A percentile compares a stretch with the other conserved stretches of the same genome.
These are phyloP conservation scores for Boletus bicolor DNA, from an alignment of 768 basidiomycete species.

Conservation along the genomic window DNA sequence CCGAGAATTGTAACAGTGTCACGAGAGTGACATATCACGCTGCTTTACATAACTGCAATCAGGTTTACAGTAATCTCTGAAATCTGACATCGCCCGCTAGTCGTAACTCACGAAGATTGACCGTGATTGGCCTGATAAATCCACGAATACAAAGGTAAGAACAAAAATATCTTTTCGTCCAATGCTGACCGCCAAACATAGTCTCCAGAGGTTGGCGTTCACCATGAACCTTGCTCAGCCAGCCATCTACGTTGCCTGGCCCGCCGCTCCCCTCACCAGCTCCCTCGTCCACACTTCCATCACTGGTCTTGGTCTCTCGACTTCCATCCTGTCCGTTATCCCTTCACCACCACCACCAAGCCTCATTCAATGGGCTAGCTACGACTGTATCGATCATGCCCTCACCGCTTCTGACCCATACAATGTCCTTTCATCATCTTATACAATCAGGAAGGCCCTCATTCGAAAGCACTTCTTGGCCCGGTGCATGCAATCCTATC, in stretches of 20 bases:
- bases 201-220: neutral
- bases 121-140: too few species aligned
- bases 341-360: conserved; percentile 19
- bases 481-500: conserved; percentile 64
- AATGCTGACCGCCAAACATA: too few species aligned
- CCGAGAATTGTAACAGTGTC: too few species aligned
- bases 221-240: conserved; percentile 4
- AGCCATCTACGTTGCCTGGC: conserved; percentile 49
- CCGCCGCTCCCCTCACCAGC: conserved; percentile 51
- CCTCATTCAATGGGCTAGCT: conserved; percentile 80
- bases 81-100: too few species aligned
- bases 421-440: conserved; percentile 69
- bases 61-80: too few species aligned
- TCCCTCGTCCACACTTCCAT: conserved; percentile 46
- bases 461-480: conserved; percentile 94
- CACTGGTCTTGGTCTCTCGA: conserved; percentile 29
- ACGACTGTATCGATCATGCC: conserved; percentile 82
- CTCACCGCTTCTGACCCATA: conserved; percentile 52
- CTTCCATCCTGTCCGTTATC: conserved; percentile 28
- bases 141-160: too few species aligned
- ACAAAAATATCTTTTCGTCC: too few species aligned
- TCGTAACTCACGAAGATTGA: too few species aligned
- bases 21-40: too few species aligned
- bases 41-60: too few species aligned
- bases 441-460: conserved; percentile 86